These are phyloP conservation scores for Macrotyloma uniflorum DNA, from an alignment of 306 rosid species.

Conservation along the genomic window DNA sequence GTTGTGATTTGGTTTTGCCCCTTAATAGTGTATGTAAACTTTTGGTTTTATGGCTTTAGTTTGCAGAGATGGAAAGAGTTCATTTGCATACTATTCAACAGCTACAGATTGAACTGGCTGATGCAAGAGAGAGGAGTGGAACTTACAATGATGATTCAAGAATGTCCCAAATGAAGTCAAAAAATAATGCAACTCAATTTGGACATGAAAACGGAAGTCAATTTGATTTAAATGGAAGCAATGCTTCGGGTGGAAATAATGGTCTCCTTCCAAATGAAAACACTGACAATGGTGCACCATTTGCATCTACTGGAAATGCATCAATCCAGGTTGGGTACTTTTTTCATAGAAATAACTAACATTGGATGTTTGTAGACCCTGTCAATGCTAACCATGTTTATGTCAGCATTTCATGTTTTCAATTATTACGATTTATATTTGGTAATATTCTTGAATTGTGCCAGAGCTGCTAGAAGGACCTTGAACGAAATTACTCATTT, in stretches of 20 bases:
- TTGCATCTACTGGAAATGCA: constrained; percentile 63
- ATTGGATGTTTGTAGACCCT: neutral
- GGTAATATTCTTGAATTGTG: neutral
- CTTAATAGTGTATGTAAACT: neutral
- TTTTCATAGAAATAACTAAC: neutral
- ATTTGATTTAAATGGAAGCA: constrained; percentile 62
- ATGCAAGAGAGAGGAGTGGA: constrained; percentile 84
- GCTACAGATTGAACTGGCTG: constrained; percentile 89
- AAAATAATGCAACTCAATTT: constrained; percentile 63
- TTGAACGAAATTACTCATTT: too few species aligned
- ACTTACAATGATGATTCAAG: constrained; percentile 66
- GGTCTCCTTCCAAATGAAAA: constrained; percentile 67
- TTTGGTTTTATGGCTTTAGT: constrained; percentile 57
- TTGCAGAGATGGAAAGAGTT: constrained; percentile 90
- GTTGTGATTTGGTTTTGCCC: constrained; percentile 11
- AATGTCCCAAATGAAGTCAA: constrained; percentile 58
- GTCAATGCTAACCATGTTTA: neutral
- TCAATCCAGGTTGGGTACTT: constrained; percentile 63
- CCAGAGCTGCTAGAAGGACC: neutral
- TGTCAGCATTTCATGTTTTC: neutral
- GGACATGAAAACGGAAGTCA: constrained; percentile 75
- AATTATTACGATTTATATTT: neutral
- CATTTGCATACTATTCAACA: constrained; percentile 87
- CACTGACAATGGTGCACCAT: constrained; percentile 64
- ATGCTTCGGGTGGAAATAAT: constrained; percentile 63